phyloP scores from a whole-genome alignment of 1,284 basidiomycete genomes.

The Ustilago xerochloae region DNA sequence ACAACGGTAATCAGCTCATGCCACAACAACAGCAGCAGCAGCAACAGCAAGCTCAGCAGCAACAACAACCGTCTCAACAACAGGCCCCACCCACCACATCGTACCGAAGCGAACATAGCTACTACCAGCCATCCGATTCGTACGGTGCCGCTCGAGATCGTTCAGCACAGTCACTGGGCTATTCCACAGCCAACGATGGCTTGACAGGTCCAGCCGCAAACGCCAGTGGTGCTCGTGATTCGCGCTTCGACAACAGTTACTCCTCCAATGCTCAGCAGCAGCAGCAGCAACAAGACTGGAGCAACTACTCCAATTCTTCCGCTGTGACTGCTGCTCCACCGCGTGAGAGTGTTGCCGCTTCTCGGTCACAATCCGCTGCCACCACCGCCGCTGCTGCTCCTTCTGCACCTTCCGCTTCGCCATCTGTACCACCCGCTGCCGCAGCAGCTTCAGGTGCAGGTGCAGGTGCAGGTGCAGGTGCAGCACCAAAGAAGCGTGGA shows the following conservation, averaged over 20 bases:
- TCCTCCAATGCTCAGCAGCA: slow-evolving; percentile 33
- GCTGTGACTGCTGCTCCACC: neutral
- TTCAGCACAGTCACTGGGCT: slow-evolving; percentile 21
- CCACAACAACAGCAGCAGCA: slow-evolving; percentile 31
- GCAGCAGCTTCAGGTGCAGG: slow-evolving; percentile 1
- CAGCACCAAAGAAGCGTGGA: slow-evolving; percentile 38
- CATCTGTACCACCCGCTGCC: slow-evolving; percentile 13
- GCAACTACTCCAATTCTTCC: slow-evolving; percentile 32
- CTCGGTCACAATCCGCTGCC: slow-evolving; percentile 18
- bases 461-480: slow-evolving; percentile 3
- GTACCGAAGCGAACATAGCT: slow-evolving; percentile 39
- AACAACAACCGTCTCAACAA: slow-evolving; percentile 19
- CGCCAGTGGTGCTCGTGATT: slow-evolving; percentile 10
- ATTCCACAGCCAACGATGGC: slow-evolving; percentile 17
- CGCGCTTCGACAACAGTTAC: slow-evolving; percentile 34
- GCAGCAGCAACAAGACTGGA: slow-evolving; percentile 41
- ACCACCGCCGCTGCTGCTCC: slow-evolving; percentile 16
- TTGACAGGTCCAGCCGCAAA: slow-evolving; percentile 11
- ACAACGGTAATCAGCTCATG: slow-evolving; percentile 38
- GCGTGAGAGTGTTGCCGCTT: slow-evolving; percentile 12
- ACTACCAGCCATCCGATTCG: slow-evolving; percentile 42
- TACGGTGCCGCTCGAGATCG: slow-evolving; percentile 34
- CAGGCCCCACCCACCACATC: slow-evolving; percentile 34
- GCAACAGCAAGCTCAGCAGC: slow-evolving; percentile 16
- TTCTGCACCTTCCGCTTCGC: slow-evolving; percentile 12